Base-by-base conservation (phyloP, 2,329 filamentous ascomycete species). In the Pestalotiopsis sp. region DNA sequence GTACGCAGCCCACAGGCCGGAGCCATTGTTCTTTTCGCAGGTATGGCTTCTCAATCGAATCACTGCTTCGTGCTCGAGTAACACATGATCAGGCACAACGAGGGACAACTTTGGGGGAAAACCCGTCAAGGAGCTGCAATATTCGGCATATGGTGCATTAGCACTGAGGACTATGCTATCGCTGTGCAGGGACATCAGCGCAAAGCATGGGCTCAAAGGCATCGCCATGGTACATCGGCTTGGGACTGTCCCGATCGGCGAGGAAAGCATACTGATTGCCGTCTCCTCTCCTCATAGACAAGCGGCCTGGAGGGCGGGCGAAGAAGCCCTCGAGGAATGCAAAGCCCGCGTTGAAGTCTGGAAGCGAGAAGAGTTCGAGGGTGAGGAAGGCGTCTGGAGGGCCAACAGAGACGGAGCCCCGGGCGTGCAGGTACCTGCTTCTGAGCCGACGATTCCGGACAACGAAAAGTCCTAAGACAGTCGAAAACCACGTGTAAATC, bases 291-390 rank as follows among this genome's bases (percentile, higher is more conserved):
- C 92, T 44, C 96, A 98, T 81, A 85, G 96, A 7, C 88, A 92
- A 73, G 92, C 92, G 14, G 94, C 93, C 4, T 99, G 95, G 95
- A 82, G 83, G 73, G 95, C 92, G 0, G 95, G 93, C 0, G 95
- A 98, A 82, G 93, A 97, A 81, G 92, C 94, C 40, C 81, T 98
- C 68, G 95, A 98, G 82, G 83, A 88, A 77, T 94, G 93, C 76
- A 99, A 98, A 82, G 88, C 87, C 66, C 89, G 86, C 71, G 93
- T 93, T n/a, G 96, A 99, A 83, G 91, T 99, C 56, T 98, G 95
- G 95, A 98, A 98, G 82, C 84, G 89, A 71, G 95, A 98, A 82
- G 92, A 94, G 78, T 98, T 98, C 83, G 89, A 87, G 59, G 91
- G 87, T 1, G 91, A 89, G 24, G 91, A 92, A 70, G 92, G 90